phyloP scores from a whole-genome alignment of 805 yeast species.

The Deakozyma indianensis region DNA sequence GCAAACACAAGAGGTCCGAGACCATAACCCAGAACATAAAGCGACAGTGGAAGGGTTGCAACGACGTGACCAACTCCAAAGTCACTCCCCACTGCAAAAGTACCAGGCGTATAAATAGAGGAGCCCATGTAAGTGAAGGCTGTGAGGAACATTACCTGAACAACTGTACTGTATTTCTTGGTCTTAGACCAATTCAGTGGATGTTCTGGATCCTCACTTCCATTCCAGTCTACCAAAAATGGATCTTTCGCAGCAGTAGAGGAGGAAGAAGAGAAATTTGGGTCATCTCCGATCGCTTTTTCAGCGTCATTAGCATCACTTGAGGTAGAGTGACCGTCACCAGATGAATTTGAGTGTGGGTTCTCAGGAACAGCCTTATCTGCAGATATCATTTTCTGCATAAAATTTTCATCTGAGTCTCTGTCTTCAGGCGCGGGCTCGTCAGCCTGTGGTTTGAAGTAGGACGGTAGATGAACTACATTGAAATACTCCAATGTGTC shows the following conservation, averaged over 20 bases:
- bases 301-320: neutral
- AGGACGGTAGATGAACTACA: neutral
- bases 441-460: neutral
- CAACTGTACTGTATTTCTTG: constrained; percentile 25
- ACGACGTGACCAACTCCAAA: constrained; percentile 30
- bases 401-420: neutral
- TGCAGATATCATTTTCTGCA: neutral
- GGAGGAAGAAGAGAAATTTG: neutral
- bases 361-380: neutral
- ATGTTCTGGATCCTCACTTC: constrained; percentile 12
- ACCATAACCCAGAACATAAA: constrained; percentile 48
- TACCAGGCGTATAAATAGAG: constrained; percentile 40
- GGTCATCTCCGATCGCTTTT: neutral
- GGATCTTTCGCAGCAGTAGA: neutral
- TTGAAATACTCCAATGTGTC: neutral
- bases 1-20: constrained; percentile 45
- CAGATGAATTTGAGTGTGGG: neutral
- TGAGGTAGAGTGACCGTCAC: neutral
- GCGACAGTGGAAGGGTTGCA: constrained; percentile 36
- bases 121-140: constrained; percentile 42
- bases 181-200: constrained; percentile 42
- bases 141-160: constrained; percentile 32
- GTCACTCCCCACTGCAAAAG: constrained; percentile 29
- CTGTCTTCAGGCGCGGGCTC: neutral
- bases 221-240: neutral